Conservation (phyloP, 1,139 yeast genomes). For the Suhomyces choctaworum region DNA sequence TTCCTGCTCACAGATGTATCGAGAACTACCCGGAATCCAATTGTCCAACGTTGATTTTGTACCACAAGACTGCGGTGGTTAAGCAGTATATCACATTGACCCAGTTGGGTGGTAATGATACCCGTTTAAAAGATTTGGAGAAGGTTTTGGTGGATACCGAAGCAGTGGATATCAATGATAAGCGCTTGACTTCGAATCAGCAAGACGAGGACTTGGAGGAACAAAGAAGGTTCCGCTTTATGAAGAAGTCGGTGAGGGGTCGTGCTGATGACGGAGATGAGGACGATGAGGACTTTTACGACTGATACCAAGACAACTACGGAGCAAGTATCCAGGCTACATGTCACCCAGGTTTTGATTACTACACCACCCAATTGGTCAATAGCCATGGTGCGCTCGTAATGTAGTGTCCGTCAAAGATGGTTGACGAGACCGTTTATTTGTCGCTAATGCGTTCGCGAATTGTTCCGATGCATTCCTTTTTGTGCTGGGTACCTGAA, state of each 20-base stretch:
- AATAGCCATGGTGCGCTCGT: too few species aligned
- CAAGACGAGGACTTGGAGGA: slow-evolving; percentile 51
- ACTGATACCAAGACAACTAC: slow-evolving; percentile 23
- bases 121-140: slow-evolving; percentile 69
- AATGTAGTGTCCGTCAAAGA: too few species aligned
- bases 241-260: slow-evolving; percentile 54
- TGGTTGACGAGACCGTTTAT: too few species aligned
- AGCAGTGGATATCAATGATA: slow-evolving; percentile 66
- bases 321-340: too few species aligned
- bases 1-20: slow-evolving; percentile 83
- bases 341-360: too few species aligned
- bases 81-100: slow-evolving; percentile 79
- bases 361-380: too few species aligned
- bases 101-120: slow-evolving; percentile 80
- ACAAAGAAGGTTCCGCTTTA: slow-evolving; percentile 50
- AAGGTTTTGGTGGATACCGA: slow-evolving; percentile 61
- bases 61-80: slow-evolving; percentile 70
- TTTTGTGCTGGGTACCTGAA: too few species aligned
- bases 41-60: slow-evolving; percentile 87
- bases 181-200: slow-evolving; percentile 62
- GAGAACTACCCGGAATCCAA: slow-evolving; percentile 87
- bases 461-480: too few species aligned
- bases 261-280: slow-evolving; percentile 29
- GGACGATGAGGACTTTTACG: slow-evolving; percentile 48
- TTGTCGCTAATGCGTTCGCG: too few species aligned